phyloP scores from a whole-genome alignment of 805 yeast genomes.

The Priceomyces castillae region DNA sequence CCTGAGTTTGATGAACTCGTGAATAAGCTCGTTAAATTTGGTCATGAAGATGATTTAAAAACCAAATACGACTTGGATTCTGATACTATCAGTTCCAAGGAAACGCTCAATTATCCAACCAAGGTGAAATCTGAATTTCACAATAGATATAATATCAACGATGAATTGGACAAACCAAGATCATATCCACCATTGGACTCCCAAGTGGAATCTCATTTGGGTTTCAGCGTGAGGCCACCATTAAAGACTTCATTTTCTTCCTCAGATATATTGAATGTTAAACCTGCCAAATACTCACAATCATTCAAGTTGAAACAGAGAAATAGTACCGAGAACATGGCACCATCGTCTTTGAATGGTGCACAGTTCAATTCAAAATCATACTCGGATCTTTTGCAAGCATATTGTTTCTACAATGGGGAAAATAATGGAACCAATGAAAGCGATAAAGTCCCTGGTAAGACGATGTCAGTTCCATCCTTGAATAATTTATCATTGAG shows the following conservation, averaged over 20 bases:
- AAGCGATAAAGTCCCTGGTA: not conserved
- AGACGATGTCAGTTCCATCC: not conserved
- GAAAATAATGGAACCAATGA: constrained; percentile 6
- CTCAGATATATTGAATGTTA: constrained; percentile 13
- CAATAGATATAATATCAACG: constrained; percentile 17
- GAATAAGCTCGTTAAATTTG: constrained; percentile 17
- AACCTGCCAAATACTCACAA: constrained; percentile 27
- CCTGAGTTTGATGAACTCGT: constrained; percentile 23
- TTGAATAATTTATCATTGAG: not conserved
- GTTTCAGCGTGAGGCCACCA: constrained; percentile 12
- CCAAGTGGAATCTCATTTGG: not conserved
- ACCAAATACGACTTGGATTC: constrained; percentile 7
- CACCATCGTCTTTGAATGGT: constrained; percentile 6
- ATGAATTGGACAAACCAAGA: constrained; percentile 12
- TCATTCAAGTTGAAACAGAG: constrained; percentile 19
- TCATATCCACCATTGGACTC: constrained; percentile 2
- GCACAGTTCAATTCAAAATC: constrained; percentile 21
- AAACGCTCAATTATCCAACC: constrained; percentile 4
- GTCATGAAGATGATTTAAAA: constrained; percentile 12
- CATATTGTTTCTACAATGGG: constrained; percentile 36
- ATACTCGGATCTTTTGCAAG: constrained; percentile 34
- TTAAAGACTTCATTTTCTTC: constrained; percentile 18
- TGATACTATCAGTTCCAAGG: constrained; percentile 6
- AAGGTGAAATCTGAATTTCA: constrained; percentile 14
- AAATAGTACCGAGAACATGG: constrained; percentile 7